Base-by-base conservation (phyloP, 2,329 filamentous ascomycete species). In the Paecilomyces sp. region DNA sequence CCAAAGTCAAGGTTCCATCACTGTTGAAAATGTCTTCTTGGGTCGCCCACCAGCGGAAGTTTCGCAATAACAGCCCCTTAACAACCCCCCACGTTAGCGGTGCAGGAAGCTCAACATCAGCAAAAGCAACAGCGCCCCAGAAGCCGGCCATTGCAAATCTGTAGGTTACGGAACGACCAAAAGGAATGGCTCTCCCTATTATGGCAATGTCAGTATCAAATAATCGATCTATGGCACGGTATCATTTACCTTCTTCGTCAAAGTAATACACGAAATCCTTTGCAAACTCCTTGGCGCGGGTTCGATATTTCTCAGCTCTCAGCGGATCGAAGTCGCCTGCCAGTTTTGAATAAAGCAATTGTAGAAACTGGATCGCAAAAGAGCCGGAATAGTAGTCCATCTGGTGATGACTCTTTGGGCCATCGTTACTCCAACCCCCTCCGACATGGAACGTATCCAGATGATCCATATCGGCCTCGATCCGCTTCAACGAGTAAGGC, bases 311-410 rank as follows among this genome's bases (percentile, higher is more conserved):
- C 59, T 81, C 83, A 0, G 87, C 85, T 25, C 88, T 82, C 31
- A 79, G 79, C 0, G 85, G 84, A 65, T 92, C 89, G 9, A 76
- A 77, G 1, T 88, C 82, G 1, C 81, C 86, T 1, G 87, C 88
- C 1, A 92, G 74, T 63, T 89, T 90, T 33, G 88, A 84, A 64
- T 92, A 93, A 0, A 92, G 78, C 0, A 93, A 81, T 70, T 93
- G 89, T 3, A 92, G 76, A 66, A 90, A 90, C 65, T 92, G 89
- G 59, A 92, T 93, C 1, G 89, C 90, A 70, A 92, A 92, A 60
- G 87, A 90, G 9, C 88, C 89, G 0, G 88, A 91, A 73, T 92
- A 93, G 69, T 92, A 92, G 71, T 92, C 89, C 86, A 92, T 91
- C 73, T 92, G 89, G 60, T 90, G 88, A 60, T 92, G 90, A 13